phyloP scores from a whole-genome alignment of 1,139 yeast species.

The Taphrina sp. region DNA sequence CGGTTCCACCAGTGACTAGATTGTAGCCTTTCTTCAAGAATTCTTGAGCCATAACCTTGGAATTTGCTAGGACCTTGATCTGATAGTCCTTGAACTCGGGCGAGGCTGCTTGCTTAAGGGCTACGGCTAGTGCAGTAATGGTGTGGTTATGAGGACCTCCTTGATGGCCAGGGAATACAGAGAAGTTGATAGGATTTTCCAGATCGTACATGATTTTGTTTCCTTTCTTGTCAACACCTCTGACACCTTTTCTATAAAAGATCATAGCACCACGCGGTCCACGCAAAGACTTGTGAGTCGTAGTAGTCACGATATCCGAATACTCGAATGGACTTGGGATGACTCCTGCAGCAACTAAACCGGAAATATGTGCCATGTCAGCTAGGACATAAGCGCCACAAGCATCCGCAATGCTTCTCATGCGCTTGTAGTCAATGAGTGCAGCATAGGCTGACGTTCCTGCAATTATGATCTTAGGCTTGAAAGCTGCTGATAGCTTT shows the following conservation, averaged over 20 bases:
- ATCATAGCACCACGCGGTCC: conserved; percentile 99
- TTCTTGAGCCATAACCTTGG: conserved; percentile 75
- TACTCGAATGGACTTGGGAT: conserved; percentile 94
- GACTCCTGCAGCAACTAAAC: conserved; percentile 88
- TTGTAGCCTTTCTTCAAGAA: conserved; percentile 71
- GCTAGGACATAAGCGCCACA: conserved; percentile 95
- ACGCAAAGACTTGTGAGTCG: conserved; percentile 96
- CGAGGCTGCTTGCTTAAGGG: conserved; percentile 87
- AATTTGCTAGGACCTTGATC: conserved; percentile 81
- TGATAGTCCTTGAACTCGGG: conserved; percentile 93
- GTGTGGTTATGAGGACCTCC: conserved; percentile 99
- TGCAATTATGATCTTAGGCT: conserved; percentile 94
- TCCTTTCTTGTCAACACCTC: conserved; percentile 89
- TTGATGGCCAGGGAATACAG: conserved; percentile 99
- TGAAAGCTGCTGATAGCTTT: conserved; percentile 80
- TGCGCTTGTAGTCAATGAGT: conserved; percentile 88
- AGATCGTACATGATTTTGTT: conserved; percentile 83
- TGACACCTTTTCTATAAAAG: conserved; percentile 94
- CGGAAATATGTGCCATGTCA: conserved; percentile 96
- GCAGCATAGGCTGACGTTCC: conserved; percentile 98
- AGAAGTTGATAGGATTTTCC: conserved; percentile 92
- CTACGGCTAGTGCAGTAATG: conserved; percentile 94
- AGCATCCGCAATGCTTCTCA: conserved; percentile 94
- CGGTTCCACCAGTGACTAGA: conserved; percentile 91
- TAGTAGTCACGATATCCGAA: conserved; percentile 96